Evolutionary conservation across 2,329 filamentous ascomycete genomes (phyloP).

Genomic region (Colletotrichum eleusines): DNA sequence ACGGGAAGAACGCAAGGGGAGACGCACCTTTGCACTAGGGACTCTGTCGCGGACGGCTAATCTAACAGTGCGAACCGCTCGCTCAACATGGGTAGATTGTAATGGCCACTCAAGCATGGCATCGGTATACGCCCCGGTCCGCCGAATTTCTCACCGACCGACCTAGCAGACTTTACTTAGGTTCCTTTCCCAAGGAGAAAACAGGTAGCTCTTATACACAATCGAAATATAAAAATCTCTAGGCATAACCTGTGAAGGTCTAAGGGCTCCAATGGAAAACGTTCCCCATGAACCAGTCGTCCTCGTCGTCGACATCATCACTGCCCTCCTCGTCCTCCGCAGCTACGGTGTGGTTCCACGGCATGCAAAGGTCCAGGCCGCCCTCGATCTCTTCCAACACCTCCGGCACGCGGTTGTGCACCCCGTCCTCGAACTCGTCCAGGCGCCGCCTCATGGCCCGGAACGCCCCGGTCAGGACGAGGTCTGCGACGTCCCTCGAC

Average conservation of each 20-base stretch:
- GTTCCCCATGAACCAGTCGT: not conserved
- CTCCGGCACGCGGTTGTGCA: not conserved
- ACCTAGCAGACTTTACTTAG: slow-evolving; percentile 15
- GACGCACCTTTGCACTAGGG: not conserved
- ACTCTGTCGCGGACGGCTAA: slow-evolving; percentile 22
- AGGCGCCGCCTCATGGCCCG: not conserved
- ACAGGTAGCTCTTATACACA: too few species aligned
- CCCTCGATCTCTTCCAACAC: not conserved
- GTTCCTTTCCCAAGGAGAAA: too few species aligned
- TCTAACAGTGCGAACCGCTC: slow-evolving; percentile 10
- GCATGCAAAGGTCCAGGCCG: not conserved
- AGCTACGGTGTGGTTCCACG: not conserved
- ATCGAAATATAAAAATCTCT: not conserved
- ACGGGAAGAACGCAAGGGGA: slow-evolving; percentile 6
- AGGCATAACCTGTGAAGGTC: rapidly evolving
- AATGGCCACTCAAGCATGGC: not conserved
- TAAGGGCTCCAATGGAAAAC: not conserved
- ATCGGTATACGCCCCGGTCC: slow-evolving; percentile 3
- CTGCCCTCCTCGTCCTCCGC: rapidly evolving
- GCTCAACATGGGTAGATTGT: not conserved
- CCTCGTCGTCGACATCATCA: not conserved
- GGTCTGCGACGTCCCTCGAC: not conserved
- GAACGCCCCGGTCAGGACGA: not conserved
- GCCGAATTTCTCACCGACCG: slow-evolving; percentile 31
- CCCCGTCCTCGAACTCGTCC: not conserved